phyloP scores from a whole-genome alignment of 257 asterid genomes.

The Gentiana dahurica region DNA sequence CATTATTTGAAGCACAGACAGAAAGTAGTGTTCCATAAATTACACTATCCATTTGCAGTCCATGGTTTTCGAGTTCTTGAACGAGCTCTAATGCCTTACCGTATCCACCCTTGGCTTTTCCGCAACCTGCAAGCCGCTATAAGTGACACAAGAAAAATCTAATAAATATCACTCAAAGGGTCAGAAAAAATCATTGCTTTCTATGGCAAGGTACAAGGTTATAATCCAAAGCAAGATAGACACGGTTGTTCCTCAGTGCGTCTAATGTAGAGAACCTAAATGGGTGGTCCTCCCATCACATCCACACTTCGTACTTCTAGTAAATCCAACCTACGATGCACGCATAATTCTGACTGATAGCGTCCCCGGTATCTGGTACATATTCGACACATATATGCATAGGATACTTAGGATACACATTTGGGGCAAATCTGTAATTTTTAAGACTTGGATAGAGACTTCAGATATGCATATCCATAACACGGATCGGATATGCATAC shows the following conservation, averaged over 20 bases:
- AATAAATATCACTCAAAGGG: constrained; percentile 2
- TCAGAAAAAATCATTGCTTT: not conserved
- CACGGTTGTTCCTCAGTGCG: not conserved
- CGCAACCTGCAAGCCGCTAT: constrained; percentile 85
- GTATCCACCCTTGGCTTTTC: constrained; percentile 66
- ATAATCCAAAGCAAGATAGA: not conserved
- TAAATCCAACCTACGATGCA: too few relatives aligned
- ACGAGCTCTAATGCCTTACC: constrained; percentile 74
- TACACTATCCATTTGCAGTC: constrained; percentile 65
- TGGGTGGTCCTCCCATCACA: not conserved
- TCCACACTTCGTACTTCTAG: not conserved
- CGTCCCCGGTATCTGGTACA: not conserved
- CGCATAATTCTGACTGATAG: not conserved
- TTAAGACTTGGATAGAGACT: too few relatives aligned
- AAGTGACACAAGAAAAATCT: constrained; percentile 14
- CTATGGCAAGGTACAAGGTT: not conserved
- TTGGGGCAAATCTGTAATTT: too few relatives aligned
- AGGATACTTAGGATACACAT: too few relatives aligned
- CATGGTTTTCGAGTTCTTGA: constrained; percentile 56
- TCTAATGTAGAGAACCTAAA: not conserved
- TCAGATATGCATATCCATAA: too few relatives aligned
- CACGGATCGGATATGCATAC: too few relatives aligned
- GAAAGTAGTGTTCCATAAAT: constrained; percentile 81
- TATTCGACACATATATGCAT: too few relatives aligned
- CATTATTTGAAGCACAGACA: constrained; percentile 81